A percentile compares a stretch with the other conserved stretches of the same genome.
phyloP scores from a whole-genome alignment of 306 rosid species.

The Quercus glauca region DNA sequence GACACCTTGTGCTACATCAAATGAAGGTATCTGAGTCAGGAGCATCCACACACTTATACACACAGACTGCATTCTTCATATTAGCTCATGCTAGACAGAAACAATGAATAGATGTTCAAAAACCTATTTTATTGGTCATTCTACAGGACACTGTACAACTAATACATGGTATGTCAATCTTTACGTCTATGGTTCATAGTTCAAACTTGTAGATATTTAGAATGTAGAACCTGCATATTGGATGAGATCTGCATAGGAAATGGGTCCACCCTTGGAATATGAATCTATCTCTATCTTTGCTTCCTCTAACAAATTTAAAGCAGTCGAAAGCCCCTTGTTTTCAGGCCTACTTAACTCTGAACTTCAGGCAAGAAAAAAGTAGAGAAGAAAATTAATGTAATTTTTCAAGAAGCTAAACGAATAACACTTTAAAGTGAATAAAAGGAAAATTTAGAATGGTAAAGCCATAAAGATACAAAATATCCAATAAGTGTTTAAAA shows the following conservation, averaged over 20 bases:
- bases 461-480: not conserved
- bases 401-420: constrained; percentile 2
- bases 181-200: not conserved
- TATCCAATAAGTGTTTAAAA: constrained; percentile 1
- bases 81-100: not conserved
- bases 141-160: not conserved
- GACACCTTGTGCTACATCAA: constrained; percentile 79
- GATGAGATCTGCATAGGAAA: constrained; percentile 87
- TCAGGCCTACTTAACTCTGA: constrained; percentile 96
- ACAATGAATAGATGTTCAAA: constrained; percentile 15
- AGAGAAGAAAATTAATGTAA: constrained; percentile 13
- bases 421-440: constrained; percentile 1
- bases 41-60: constrained; percentile 2
- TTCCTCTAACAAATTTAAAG: constrained; percentile 73
- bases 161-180: not conserved
- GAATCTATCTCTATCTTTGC: constrained; percentile 91
- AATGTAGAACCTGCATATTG: constrained; percentile 62
- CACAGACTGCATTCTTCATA: not conserved
- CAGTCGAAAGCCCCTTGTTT: constrained; percentile 67
- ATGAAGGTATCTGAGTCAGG: constrained; percentile 15
- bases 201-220: constrained; percentile 17
- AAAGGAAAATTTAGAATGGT: not conserved
- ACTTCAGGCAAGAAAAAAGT: constrained; percentile 53
- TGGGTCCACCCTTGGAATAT: constrained; percentile 84
- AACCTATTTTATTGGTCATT: not conserved